phyloP scores from a whole-genome alignment of 805 yeast genomes.

The Candida quercuum region DNA sequence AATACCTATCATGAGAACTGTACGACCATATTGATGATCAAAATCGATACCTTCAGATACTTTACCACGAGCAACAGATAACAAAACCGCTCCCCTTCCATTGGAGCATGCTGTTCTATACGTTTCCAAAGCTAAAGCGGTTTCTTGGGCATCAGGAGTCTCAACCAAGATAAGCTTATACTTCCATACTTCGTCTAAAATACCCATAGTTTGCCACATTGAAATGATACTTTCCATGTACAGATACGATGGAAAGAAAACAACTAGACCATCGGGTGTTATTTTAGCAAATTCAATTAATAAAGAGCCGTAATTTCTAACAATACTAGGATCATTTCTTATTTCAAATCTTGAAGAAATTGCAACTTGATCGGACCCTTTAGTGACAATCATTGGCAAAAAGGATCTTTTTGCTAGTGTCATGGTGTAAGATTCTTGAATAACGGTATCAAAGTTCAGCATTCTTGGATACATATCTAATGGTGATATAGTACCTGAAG shows the following conservation, averaged over 20 bases:
- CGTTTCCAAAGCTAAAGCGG: slow-evolving; percentile 91
- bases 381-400: slow-evolving; percentile 92
- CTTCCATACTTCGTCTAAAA: slow-evolving; percentile 97
- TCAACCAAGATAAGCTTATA: slow-evolving; percentile 92
- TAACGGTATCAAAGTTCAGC: slow-evolving; percentile 88
- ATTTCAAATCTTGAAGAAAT: slow-evolving; percentile 95
- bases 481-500: slow-evolving; percentile 98
- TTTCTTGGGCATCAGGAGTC: slow-evolving; percentile 99
- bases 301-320: slow-evolving; percentile 91
- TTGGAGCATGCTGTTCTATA: slow-evolving; percentile 94
- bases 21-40: slow-evolving; percentile 96
- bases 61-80: slow-evolving; percentile 98
- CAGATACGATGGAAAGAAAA: slow-evolving; percentile 92
- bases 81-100: slow-evolving; percentile 94
- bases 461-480: slow-evolving; percentile 97
- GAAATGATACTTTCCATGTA: slow-evolving; percentile 98
- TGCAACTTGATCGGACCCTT: slow-evolving; percentile 97
- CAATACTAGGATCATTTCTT: slow-evolving; percentile 96
- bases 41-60: slow-evolving; percentile 99
- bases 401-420: slow-evolving; percentile 88
- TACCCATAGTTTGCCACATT: slow-evolving; percentile 99
- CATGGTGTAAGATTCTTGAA: slow-evolving; percentile 95
- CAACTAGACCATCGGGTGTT: slow-evolving; percentile 98
- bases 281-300: slow-evolving; percentile 89
- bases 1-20: slow-evolving; percentile 97